phyloP scores from a whole-genome alignment of 768 basidiomycete genomes.

The Pisolithus orientalis region DNA sequence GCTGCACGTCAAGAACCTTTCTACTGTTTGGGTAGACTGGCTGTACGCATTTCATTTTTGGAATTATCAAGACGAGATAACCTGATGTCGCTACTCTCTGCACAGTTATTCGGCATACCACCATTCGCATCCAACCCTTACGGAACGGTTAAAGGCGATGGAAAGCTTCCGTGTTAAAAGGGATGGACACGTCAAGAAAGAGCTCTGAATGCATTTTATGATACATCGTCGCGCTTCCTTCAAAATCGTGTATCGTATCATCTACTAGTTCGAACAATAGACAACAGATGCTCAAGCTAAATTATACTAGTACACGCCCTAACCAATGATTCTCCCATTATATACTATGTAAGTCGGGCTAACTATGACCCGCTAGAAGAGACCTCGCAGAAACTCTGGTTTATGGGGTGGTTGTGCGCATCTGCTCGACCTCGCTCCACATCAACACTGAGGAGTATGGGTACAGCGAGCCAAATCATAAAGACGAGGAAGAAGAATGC shows the following conservation, averaged over 20 bases:
- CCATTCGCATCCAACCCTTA: slow-evolving; percentile 92
- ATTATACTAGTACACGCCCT: background rate
- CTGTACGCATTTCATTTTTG: slow-evolving; percentile 41
- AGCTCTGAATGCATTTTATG: slow-evolving; percentile 8
- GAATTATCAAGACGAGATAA: background rate
- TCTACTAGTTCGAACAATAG: background rate
- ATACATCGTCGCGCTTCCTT: background rate
- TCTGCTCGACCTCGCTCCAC: slow-evolving; percentile 57
- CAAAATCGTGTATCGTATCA: background rate
- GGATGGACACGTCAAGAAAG: slow-evolving; percentile 21
- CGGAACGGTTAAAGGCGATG: slow-evolving; percentile 80
- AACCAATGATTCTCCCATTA: background rate
- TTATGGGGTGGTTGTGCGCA: slow-evolving; percentile 31
- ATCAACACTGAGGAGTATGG: slow-evolving; percentile 66
- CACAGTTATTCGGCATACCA: slow-evolving; percentile 90
- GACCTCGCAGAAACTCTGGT: background rate
- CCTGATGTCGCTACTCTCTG: background rate
- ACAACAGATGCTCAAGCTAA: background rate
- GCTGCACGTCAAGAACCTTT: slow-evolving; percentile 88
- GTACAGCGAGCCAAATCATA: slow-evolving; percentile 80
- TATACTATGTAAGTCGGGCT: background rate
- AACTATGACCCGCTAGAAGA: background rate
- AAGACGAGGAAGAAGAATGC: slow-evolving; percentile 82
- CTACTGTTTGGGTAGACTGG: slow-evolving; percentile 93
- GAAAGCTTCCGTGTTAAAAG: slow-evolving; percentile 55